Conservation (phyloP, 1,284 basidiomycete species). For the Irpex sp. region DNA sequence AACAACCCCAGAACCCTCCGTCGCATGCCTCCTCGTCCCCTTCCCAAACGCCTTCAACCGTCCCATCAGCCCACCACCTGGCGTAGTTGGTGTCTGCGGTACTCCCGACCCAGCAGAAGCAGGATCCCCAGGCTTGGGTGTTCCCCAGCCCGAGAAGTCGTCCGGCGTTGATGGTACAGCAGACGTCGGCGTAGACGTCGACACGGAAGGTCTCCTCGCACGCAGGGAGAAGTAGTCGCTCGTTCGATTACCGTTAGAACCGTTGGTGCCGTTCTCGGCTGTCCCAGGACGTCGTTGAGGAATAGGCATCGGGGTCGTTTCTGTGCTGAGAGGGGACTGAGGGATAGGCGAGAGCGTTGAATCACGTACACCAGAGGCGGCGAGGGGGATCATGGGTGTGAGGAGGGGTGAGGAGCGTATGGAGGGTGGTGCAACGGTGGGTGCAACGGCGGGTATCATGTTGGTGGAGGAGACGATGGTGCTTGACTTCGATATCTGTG, state of each 20-base stretch:
- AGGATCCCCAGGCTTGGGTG: slow-evolving; percentile 14
- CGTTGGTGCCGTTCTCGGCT: slow-evolving; percentile 12
- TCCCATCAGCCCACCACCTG: slow-evolving; percentile 64
- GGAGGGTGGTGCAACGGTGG: slow-evolving; percentile 34
- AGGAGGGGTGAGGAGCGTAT: slow-evolving; percentile 45
- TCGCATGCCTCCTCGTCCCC: slow-evolving; percentile 42
- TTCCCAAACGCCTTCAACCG: slow-evolving; percentile 73
- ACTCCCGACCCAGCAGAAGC: background rate
- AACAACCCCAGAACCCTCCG: slow-evolving; percentile 28
- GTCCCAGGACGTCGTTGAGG: slow-evolving; percentile 12
- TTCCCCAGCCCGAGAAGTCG: slow-evolving; percentile 48
- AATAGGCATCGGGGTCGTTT: slow-evolving; percentile 26
- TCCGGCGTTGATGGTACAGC: slow-evolving; percentile 31
- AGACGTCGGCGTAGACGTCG: slow-evolving; percentile 23
- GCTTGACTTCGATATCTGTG: slow-evolving; percentile 14
- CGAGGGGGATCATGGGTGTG: slow-evolving; percentile 52
- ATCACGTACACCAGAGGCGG: slow-evolving; percentile 19
- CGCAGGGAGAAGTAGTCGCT: slow-evolving; percentile 50
- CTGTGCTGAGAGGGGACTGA: slow-evolving; percentile 29
- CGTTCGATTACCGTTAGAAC: slow-evolving; percentile 17
- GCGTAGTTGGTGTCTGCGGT: background rate
- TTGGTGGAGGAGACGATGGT: slow-evolving; percentile 53
- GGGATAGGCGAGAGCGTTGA: slow-evolving; percentile 28
- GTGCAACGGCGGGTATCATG: slow-evolving; percentile 61
- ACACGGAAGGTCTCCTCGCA: slow-evolving; percentile 38